These are phyloP conservation scores for Metschnikowia sp. DNA, from an alignment of 805 yeast genomes.

Conservation along the genomic window DNA sequence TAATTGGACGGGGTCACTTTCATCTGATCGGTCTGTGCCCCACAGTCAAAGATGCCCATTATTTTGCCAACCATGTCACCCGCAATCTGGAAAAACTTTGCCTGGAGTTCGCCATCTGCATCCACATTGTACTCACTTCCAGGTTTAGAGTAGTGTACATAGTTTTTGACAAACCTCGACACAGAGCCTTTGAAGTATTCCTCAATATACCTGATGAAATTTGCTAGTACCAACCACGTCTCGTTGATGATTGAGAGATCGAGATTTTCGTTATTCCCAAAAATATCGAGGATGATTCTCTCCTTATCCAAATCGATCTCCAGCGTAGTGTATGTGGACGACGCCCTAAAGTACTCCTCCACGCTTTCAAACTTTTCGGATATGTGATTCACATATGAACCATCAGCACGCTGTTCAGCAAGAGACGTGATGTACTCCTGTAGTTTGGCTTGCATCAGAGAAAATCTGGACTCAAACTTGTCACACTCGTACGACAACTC, in stretches of 20 bases:
- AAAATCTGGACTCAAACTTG: slow-evolving; percentile 35
- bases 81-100: slow-evolving; percentile 24
- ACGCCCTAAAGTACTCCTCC: slow-evolving; percentile 32
- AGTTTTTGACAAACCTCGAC: slow-evolving; percentile 36
- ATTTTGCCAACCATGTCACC: slow-evolving; percentile 26
- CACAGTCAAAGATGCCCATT: slow-evolving; percentile 28
- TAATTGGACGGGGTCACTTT: slow-evolving; percentile 36
- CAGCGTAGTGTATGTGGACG: slow-evolving; percentile 24
- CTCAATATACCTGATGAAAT: slow-evolving; percentile 33
- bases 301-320: slow-evolving; percentile 27
- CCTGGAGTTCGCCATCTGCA: slow-evolving; percentile 26
- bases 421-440: slow-evolving; percentile 34
- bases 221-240: slow-evolving; percentile 40
- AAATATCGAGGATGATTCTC: slow-evolving; percentile 27
- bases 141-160: slow-evolving; percentile 29
- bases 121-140: slow-evolving; percentile 27
- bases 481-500: slow-evolving; percentile 35
- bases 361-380: slow-evolving; percentile 36
- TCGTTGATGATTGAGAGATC: slow-evolving; percentile 42
- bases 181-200: slow-evolving; percentile 29
- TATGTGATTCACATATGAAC: slow-evolving; percentile 36
- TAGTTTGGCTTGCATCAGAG: slow-evolving; percentile 36
- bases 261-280: slow-evolving; percentile 37
- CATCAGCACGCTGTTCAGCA: slow-evolving; percentile 28
- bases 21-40: slow-evolving; percentile 27